These are phyloP conservation scores for Cicer arietinum DNA, from an alignment of 306 rosid genomes.

Conservation along the genomic window DNA sequence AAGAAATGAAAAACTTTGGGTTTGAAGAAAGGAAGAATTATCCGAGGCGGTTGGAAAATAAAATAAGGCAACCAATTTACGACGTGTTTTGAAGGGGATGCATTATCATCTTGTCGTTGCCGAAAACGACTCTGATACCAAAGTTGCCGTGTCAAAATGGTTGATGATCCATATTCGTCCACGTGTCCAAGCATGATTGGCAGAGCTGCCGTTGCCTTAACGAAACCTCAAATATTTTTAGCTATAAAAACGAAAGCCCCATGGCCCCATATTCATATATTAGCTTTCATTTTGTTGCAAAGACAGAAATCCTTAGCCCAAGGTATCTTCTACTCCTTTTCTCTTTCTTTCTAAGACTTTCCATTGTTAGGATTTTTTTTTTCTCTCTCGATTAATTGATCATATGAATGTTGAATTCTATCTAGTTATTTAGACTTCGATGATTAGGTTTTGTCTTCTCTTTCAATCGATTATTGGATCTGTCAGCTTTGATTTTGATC, in stretches of 20 bases:
- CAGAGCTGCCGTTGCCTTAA: background rate
- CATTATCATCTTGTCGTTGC: constrained; percentile 4
- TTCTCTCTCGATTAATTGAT: background rate
- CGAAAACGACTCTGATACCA: constrained; percentile 3
- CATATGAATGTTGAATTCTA: background rate
- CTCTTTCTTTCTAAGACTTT: background rate
- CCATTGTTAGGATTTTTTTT: background rate
- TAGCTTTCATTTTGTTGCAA: background rate
- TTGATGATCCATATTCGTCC: background rate
- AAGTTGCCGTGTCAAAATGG: constrained; percentile 13
- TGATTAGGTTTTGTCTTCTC: background rate
- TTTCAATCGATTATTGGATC: background rate
- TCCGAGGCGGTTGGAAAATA: background rate
- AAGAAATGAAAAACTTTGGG: too few relatives aligned
- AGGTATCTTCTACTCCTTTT: constrained; percentile 10
- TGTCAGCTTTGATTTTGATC: background rate
- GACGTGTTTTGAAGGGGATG: background rate
- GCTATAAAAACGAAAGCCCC: constrained; percentile 16
- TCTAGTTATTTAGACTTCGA: background rate
- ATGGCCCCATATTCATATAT: fast-evolving
- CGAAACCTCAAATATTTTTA: background rate
- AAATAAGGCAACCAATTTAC: background rate
- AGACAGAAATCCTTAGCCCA: constrained; percentile 9
- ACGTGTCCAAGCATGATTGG: constrained; percentile 27
- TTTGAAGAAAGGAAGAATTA: background rate